Evolutionary conservation across 2,329 filamentous ascomycete genomes (phyloP), one percentile per base, ranked within the genome.

Genomic region (Nigrospora osmanthi): DNA sequence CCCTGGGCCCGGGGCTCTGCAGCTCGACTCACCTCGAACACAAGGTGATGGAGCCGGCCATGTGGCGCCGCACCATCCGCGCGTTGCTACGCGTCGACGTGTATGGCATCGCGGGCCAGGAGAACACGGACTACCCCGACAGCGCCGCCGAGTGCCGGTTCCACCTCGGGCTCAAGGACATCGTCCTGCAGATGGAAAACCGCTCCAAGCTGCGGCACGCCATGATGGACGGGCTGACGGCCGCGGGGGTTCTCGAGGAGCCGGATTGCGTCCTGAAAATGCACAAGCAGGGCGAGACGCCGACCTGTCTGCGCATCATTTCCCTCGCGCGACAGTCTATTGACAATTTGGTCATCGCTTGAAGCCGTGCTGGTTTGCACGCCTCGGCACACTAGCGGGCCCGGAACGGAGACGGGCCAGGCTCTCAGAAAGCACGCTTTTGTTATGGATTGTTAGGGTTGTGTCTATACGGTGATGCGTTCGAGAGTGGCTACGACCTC

Each of bases 61-160:
- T 72, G 51, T 83, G 80, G 79, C 65, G 77, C 33, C 63, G 68
- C 9, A 68, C 69, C 2, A 69, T 81, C 35, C 68, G 78, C 13
- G 72, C 73, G 2, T 61, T 83, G 45, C 60, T 83, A 15, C 72
- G 71, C 47, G 53, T 75, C 12, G 79, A 83, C 52, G 71, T 83
- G 9, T 80, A 82, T 55, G 79, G 79, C 0, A 54, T 76, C 28
- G 52, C 52, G 32, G 40, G 19, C 11, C 46, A 46, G n/a, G 31
- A n/a, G 6, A 37, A 42, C 30, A 19, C 44, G 14, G 30, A 19
- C 30, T 14, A 41, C 35, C 4, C 10, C 11, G 32, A 30, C 38
- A 54, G 58, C 12, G 52, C 54, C 17, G 42, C 49, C n/a, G 47
- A 51, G 12, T 11, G 38, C 50, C 23, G 53, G 35, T 53, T 61